phyloP scores from a whole-genome alignment of 257 asterid species.

The Capsicum rhomboideum region DNA sequence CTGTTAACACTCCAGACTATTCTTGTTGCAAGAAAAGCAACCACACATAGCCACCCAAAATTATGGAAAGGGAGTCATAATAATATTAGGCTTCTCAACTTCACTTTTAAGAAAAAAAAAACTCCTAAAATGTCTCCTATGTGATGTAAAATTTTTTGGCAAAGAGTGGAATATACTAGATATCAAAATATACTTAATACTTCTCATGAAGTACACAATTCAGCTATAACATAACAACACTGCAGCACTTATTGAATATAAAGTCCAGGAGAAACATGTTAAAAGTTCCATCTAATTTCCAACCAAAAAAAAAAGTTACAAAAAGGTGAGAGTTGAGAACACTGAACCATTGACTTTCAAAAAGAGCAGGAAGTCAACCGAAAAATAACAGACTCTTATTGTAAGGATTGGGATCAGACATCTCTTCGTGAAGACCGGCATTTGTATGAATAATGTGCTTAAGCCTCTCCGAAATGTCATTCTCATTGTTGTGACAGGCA shows the following conservation, averaged over 20 bases:
- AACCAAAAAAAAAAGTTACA: not conserved
- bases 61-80: not conserved
- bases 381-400: conserved; percentile 35
- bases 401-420: conserved; percentile 33
- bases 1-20: not conserved
- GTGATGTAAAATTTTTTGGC: not conserved
- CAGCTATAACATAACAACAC: not conserved
- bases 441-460: conserved; percentile 62
- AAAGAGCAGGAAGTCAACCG: not conserved
- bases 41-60: not conserved
- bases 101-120: not conserved
- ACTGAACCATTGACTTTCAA: not conserved
- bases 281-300: not conserved
- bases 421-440: conserved; percentile 52
- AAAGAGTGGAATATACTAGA: not conserved
- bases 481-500: conserved; percentile 72
- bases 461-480: conserved; percentile 72
- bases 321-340: not conserved
- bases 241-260: not conserved
- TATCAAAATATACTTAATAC: not conserved
- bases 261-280: not conserved
- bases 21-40: not conserved
- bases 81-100: not conserved
- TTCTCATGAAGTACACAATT: not conserved
- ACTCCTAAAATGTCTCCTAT: not conserved